phyloP scores from a whole-genome alignment of 345 rosid genomes.

The Adansonia digitata region DNA sequence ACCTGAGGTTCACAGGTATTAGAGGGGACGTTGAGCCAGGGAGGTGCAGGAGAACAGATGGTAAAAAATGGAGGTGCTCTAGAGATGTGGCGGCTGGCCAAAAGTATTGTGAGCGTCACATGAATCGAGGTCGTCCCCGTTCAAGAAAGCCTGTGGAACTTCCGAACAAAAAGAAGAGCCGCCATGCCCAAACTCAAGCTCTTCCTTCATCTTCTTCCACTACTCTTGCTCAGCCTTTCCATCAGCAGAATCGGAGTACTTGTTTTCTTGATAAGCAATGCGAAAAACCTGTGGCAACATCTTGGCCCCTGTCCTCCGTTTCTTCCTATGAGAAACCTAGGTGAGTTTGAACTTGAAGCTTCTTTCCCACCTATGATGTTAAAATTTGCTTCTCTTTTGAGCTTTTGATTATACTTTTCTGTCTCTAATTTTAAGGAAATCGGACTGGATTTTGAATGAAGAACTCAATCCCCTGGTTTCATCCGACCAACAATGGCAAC shows the following conservation, averaged over 20 bases:
- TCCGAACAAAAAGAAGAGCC: slow-evolving; percentile 32
- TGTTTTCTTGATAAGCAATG: slow-evolving; percentile 8
- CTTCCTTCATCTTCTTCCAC: slow-evolving; percentile 12
- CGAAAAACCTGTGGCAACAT: slow-evolving; percentile 14
- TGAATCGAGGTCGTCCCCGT: slow-evolving; percentile 91
- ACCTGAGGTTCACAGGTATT: slow-evolving; percentile 30
- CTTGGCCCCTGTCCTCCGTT: slow-evolving; percentile 12
- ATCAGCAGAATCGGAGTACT: slow-evolving; percentile 4
- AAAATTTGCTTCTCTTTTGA: not conserved
- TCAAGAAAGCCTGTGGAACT: slow-evolving; percentile 99
- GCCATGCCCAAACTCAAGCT: slow-evolving; percentile 11
- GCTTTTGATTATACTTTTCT: not conserved
- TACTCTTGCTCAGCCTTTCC: slow-evolving; percentile 11
- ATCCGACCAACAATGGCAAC: slow-evolving; percentile 26
- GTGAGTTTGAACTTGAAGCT: slow-evolving; percentile 20
- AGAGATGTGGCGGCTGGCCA: slow-evolving; percentile 66
- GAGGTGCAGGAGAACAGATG: slow-evolving; percentile 79
- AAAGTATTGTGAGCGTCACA: slow-evolving; percentile 82
- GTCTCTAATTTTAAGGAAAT: slow-evolving; percentile 22
- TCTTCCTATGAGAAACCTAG: slow-evolving; percentile 26
- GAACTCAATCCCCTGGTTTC: slow-evolving; percentile 18
- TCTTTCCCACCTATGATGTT: too few relatives aligned
- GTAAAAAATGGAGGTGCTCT: slow-evolving; percentile 90
- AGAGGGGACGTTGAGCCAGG: slow-evolving; percentile 68
- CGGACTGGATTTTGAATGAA: slow-evolving; percentile 36